Evolutionary conservation across 2,329 filamentous ascomycete species (phyloP).

Genomic region (Grosmannia penicillata): DNA sequence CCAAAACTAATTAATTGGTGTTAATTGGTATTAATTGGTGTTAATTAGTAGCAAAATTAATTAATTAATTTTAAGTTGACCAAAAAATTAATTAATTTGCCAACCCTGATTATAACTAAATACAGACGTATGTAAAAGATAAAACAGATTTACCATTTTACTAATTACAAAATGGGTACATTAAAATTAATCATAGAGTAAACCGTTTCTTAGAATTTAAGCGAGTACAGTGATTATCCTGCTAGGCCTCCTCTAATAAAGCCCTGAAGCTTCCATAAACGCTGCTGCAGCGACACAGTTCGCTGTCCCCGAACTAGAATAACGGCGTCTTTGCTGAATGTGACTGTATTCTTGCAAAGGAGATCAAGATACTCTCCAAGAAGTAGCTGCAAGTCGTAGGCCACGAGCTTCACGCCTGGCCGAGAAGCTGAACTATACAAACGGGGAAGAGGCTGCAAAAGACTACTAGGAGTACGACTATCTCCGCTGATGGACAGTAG

Average conservation of each 20-base stretch:
- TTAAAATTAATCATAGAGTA: too few species aligned
- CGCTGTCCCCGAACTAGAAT: neutral
- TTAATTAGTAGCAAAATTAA: neutral
- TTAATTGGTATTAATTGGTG: neutral
- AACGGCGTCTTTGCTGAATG: neutral
- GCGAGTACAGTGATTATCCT: neutral
- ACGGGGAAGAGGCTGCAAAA: too few species aligned
- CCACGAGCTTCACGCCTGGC: neutral
- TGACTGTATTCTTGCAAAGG: neutral
- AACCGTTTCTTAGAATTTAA: neutral
- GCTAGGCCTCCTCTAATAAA: neutral
- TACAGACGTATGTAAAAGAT: too few species aligned
- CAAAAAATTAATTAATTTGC: too few species aligned
- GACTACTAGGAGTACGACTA: too few species aligned
- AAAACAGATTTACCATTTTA: too few species aligned
- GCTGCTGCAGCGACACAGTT: neutral
- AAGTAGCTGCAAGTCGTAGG: neutral
- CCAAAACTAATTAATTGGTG: neutral
- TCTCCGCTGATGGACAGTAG: neutral
- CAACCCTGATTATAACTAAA: too few species aligned
- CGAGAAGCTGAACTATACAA: too few species aligned
- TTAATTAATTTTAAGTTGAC: too few species aligned
- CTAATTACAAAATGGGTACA: too few species aligned
- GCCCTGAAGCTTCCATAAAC: neutral
- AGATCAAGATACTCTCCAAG: neutral